phyloP scores from a whole-genome alignment of 2,329 filamentous ascomycete species.

The Microdochium bolleyi region DNA sequence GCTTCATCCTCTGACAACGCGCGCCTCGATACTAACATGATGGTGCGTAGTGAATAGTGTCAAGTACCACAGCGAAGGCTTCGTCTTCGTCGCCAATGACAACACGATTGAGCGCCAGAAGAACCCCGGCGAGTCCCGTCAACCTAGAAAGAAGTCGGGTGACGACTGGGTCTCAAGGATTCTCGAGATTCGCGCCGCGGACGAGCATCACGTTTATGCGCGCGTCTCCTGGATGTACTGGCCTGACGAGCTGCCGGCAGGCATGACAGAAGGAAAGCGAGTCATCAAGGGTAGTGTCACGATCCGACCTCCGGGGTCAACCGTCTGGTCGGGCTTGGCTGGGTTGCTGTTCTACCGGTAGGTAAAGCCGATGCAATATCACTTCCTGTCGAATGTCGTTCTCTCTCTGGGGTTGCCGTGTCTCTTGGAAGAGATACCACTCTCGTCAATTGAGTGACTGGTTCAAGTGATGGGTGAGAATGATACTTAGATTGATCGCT shows the following conservation, averaged over 20 bases:
- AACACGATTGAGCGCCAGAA: conserved; percentile 47
- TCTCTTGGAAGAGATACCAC: no score
- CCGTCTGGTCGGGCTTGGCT: no score
- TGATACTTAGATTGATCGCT: no score
- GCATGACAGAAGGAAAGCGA: conserved; percentile 44
- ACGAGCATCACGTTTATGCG: conserved; percentile 68
- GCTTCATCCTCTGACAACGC: no score
- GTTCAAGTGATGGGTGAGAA: no score
- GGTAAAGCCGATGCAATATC: no score
- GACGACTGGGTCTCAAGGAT: conserved; percentile 70
- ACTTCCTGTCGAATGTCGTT: no score
- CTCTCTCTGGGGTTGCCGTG: no score
- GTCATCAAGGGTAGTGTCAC: conserved; percentile 35
- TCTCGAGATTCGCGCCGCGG: conserved; percentile 65
- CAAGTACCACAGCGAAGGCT: conserved; percentile 51
- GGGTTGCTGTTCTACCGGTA: no score
- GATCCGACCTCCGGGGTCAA: no score
- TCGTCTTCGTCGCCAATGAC: conserved; percentile 52
- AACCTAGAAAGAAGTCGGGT: conserved; percentile 33
- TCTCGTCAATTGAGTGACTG: no score
- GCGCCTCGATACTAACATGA: conserved; percentile 6
- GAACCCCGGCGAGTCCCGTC: conserved; percentile 25
- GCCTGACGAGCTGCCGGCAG: conserved; percentile 59
- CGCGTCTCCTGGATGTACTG: conserved; percentile 72
- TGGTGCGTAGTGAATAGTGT: conserved; percentile 41